Evolutionary conservation across 2,329 filamentous ascomycete species (phyloP).

Genomic region (Gaeumannomyces tritici): DNA sequence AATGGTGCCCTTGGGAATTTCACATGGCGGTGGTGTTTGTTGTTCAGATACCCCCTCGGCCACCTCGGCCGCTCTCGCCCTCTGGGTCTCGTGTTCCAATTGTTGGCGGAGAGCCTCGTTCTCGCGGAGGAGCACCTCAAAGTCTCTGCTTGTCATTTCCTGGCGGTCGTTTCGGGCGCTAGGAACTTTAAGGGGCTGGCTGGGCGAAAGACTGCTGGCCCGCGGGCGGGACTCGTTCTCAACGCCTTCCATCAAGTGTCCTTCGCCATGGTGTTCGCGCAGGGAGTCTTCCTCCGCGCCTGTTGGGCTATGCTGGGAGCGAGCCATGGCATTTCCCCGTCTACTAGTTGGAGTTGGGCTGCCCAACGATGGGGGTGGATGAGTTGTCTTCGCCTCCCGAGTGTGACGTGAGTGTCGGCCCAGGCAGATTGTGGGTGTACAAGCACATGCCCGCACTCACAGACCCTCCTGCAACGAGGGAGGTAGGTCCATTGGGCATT

Average conservation of each 20-base stretch:
- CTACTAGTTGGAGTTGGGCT: no score
- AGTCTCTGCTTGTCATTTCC: not conserved
- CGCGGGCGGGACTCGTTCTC: not conserved
- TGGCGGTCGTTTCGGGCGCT: not conserved
- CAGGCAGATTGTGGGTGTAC: not conserved
- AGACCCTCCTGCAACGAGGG: not conserved
- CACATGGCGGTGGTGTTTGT: not conserved
- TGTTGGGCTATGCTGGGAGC: not conserved
- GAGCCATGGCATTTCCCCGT: not conserved
- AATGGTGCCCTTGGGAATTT: not conserved
- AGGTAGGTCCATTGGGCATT: no score
- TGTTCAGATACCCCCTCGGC: not conserved
- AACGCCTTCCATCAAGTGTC: not conserved
- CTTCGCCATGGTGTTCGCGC: not conserved
- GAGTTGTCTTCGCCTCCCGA: no score
- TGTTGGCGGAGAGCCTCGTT: slow-evolving; percentile 3
- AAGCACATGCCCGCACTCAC: not conserved
- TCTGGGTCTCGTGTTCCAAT: slow-evolving; percentile 6
- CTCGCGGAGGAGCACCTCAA: slow-evolving; percentile 1
- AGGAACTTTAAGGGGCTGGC: no score
- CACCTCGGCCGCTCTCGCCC: slow-evolving; percentile 15
- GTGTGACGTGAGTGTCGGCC: no score
- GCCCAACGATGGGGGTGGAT: no score
- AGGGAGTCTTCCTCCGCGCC: not conserved
- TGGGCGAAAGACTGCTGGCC: not conserved